Conservation (phyloP, 2,329 filamentous ascomycete species). For the Aaosphaeria arxii region DNA sequence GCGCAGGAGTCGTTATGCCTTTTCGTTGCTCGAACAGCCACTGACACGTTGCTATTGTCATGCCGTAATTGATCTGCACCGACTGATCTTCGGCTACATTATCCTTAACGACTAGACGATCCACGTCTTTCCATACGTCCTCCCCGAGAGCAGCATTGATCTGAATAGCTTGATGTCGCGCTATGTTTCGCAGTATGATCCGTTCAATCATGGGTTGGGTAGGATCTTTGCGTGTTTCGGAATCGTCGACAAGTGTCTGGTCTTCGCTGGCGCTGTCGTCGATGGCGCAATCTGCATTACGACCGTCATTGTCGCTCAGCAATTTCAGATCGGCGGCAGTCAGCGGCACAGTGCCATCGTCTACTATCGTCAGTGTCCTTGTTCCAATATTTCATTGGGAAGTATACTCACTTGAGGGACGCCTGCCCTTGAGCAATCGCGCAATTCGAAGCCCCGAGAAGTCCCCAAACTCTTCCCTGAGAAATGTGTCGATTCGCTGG, state of each 20-base stretch:
- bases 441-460: slow-evolving; percentile 12
- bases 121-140: slow-evolving; percentile 12
- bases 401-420: slow-evolving; percentile 7
- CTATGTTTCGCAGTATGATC: slow-evolving; percentile 10
- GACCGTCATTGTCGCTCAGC: slow-evolving; percentile 2
- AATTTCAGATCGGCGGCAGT: slow-evolving; percentile 8
- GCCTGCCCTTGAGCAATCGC: slow-evolving; percentile 8
- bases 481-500: slow-evolving; percentile 8
- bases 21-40: no score
- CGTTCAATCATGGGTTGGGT: no score
- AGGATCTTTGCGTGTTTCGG: slow-evolving; percentile 9
- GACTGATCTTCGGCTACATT: slow-evolving; percentile 9
- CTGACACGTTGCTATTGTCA: no score
- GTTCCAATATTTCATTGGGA: no score
- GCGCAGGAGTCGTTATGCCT: no score
- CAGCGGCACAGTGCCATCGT: slow-evolving; percentile 35
- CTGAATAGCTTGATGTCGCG: slow-evolving; percentile 11
- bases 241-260: slow-evolving; percentile 10
- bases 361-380: slow-evolving; percentile 49
- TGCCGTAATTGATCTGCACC: slow-evolving; percentile 8
- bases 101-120: slow-evolving; percentile 9
- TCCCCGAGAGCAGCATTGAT: slow-evolving; percentile 12
- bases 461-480: slow-evolving; percentile 5
- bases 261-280: no score
- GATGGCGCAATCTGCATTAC: slow-evolving; percentile 6